Evolutionary conservation across 192 early-diverging fungal species (phyloP).

Genomic region (Chytriomyces confervae): DNA sequence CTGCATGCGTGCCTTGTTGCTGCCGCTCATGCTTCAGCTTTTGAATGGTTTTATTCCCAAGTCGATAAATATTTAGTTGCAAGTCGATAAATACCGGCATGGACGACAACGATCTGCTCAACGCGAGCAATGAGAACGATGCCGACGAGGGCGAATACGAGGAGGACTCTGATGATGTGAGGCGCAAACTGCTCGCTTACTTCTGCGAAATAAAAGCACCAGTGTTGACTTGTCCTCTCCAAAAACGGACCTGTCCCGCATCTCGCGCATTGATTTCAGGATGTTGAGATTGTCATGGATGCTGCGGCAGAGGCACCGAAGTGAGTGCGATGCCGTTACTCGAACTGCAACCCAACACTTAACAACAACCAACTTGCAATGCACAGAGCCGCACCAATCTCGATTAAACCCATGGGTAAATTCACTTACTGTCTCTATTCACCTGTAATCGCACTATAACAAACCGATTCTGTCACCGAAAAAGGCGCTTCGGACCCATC

Average conservation of each 20-base stretch:
- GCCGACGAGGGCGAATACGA: conserved; percentile 60
- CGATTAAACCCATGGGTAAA: neutral
- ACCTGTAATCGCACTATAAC: neutral
- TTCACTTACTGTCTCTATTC: neutral
- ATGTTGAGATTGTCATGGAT: conserved; percentile 77
- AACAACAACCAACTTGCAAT: too few species aligned
- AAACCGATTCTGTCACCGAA: too few species aligned
- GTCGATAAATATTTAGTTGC: neutral
- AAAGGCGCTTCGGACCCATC: too few species aligned
- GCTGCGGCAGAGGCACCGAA: conserved; percentile 40
- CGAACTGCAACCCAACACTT: too few species aligned
- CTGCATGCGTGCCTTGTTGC: conserved; percentile 19
- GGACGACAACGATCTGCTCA: conserved; percentile 19
- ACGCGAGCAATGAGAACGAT: conserved; percentile 23
- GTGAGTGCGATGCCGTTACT: neutral
- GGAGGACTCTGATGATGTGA: conserved; percentile 70
- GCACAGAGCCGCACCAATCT: neutral
- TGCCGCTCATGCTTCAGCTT: neutral
- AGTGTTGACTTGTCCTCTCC: neutral
- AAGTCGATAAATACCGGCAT: neutral
- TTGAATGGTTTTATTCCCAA: neutral
- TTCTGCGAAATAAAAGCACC: conserved; percentile 4
- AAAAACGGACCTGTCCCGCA: too few species aligned
- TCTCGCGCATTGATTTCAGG: conserved; percentile 38
- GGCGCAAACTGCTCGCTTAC: conserved; percentile 5